A percentile compares a stretch with the other conserved stretches of the same genome.
phyloP scores from a whole-genome alignment of 129 eudicot genomes.

The Apium graveolens region DNA sequence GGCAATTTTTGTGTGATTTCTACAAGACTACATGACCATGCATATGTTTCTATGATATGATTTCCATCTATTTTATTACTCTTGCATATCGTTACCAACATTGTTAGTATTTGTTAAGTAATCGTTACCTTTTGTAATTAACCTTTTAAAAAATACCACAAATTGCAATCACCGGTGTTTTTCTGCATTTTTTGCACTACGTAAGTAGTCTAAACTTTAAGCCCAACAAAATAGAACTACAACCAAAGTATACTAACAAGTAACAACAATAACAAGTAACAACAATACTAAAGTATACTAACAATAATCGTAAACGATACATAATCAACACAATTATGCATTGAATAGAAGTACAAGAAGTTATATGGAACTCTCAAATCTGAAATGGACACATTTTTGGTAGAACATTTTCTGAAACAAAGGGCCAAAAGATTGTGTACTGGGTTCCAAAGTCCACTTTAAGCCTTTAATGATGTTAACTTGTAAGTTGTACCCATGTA shows the following conservation, averaged over 20 bases:
- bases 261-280: no score
- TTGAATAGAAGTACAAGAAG: not conserved
- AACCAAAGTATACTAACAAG: no score
- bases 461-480: not conserved
- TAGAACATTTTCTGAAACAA: not conserved
- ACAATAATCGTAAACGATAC: not conserved
- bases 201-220: not conserved
- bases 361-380: not conserved
- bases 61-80: no score
- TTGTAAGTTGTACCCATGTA: not conserved
- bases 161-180: not conserved
- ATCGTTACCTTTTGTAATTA: no score
- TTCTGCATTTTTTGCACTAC: not conserved
- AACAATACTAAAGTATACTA: no score
- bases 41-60: no score
- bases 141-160: no score
- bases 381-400: not conserved
- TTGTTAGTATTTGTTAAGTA: no score
- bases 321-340: not conserved
- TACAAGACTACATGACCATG: no score
- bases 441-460: not conserved
- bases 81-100: no score
- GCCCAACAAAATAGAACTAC: not conserved
- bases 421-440: not conserved
- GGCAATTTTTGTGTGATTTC: not conserved